Percentiles rank a stretch among this genome's conserved stretches.
phyloP scores from a whole-genome alignment of 257 asterid genomes.

The Rhazya stricta region DNA sequence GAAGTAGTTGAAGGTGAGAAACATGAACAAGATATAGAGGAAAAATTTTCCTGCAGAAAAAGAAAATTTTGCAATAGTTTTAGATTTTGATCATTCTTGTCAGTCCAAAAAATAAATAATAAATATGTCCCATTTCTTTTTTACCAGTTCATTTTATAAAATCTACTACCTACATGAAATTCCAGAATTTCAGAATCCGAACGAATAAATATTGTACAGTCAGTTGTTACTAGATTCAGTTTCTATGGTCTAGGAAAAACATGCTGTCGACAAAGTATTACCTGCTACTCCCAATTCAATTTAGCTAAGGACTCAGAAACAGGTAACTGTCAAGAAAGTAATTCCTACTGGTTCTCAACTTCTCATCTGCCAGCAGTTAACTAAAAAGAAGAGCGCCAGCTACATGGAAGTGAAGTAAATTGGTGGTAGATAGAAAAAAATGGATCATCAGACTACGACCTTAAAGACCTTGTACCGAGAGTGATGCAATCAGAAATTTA shows the following conservation, averaged over 20 bases:
- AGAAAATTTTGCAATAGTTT: background rate
- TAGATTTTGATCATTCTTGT: background rate
- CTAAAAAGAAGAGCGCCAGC: too few species aligned
- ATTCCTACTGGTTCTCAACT: too few species aligned
- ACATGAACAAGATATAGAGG: conserved; percentile 48
- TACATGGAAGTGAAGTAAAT: too few species aligned
- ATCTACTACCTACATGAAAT: background rate
- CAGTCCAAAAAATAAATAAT: background rate
- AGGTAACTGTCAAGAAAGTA: too few species aligned
- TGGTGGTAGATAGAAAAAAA: too few species aligned
- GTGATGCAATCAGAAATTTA: too few species aligned
- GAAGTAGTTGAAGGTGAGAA: conserved; percentile 50
- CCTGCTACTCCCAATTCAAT: background rate
- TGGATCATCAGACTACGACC: too few species aligned
- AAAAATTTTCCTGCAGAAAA: conserved; percentile 40
- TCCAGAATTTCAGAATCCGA: background rate
- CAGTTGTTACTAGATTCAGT: background rate
- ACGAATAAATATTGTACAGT: background rate
- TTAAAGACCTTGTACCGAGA: too few species aligned
- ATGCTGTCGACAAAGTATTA: background rate
- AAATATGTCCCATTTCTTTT: background rate
- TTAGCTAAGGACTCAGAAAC: background rate
- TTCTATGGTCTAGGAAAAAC: background rate
- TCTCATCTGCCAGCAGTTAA: too few species aligned
- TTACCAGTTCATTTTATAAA: background rate